Conservation (phyloP, 2,329 filamentous ascomycete genomes). For the Herpomyces periplanetae region DNA sequence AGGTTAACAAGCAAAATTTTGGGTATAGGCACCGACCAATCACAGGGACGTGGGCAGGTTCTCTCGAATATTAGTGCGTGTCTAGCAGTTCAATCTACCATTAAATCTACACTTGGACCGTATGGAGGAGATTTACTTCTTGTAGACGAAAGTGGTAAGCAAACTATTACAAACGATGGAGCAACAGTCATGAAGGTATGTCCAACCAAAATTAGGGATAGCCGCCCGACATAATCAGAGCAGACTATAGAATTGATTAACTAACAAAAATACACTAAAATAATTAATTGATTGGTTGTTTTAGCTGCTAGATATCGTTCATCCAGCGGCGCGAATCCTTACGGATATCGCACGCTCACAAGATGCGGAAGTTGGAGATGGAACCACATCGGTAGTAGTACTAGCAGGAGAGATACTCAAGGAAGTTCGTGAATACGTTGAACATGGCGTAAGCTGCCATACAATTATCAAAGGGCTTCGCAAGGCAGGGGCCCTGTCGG, state of each 20-base stretch:
- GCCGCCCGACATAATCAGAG: too few species aligned
- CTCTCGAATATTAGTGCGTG: slow-evolving; percentile 96
- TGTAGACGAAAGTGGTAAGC: slow-evolving; percentile 70
- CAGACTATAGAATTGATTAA: slow-evolving; percentile 1
- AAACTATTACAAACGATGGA: slow-evolving; percentile 96
- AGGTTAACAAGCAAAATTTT: slow-evolving; percentile 5
- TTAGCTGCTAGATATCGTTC: slow-evolving; percentile 82
- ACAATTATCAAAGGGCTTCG: slow-evolving; percentile 85
- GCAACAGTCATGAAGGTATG: slow-evolving; percentile 90
- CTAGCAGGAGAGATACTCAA: slow-evolving; percentile 90
- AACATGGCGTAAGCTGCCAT: slow-evolving; percentile 85
- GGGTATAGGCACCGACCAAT: slow-evolving; percentile 72
- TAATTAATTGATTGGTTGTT: slow-evolving; percentile 2
- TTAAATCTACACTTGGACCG: slow-evolving; percentile 76
- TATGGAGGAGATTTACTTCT: slow-evolving; percentile 88
- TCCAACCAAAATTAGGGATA: slow-evolving; percentile 2
- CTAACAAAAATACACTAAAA: slow-evolving; percentile 3
- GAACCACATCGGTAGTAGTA: slow-evolving; percentile 86
- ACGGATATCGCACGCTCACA: slow-evolving; percentile 94
- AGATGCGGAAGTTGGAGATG: slow-evolving; percentile 93
- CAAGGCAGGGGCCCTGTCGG: slow-evolving; percentile 51
- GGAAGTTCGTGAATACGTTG: slow-evolving; percentile 77
- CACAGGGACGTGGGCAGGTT: slow-evolving; percentile 83
- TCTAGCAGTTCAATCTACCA: slow-evolving; percentile 67
- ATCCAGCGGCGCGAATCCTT: slow-evolving; percentile 80